phyloP scores from a whole-genome alignment of 2,329 filamentous ascomycete genomes.

The Calonectria pseudoturangicola region DNA sequence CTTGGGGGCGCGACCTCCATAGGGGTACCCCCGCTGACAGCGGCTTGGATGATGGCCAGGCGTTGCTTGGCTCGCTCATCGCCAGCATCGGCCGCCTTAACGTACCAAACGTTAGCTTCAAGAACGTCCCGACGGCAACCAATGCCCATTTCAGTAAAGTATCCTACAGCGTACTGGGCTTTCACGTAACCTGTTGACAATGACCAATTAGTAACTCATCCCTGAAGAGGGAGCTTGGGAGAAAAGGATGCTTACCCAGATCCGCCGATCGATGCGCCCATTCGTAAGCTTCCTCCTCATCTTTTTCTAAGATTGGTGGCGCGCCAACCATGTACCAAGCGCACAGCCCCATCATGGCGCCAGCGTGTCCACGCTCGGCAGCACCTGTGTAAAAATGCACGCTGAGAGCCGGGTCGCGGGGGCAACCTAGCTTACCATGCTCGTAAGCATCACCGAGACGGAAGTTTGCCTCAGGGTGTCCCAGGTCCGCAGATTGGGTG shows the following conservation, averaged over 20 bases:
- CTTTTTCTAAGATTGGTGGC: constrained; percentile 92
- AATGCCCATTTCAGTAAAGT: constrained; percentile 99
- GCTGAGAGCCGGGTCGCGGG: constrained; percentile 91
- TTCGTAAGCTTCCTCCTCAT: constrained; percentile 96
- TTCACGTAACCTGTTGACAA: constrained; percentile 74
- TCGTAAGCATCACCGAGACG: constrained; percentile 98
- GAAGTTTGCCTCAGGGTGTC: constrained; percentile 89
- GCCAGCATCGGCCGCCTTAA: constrained; percentile 93
- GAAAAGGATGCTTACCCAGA: constrained; percentile 76
- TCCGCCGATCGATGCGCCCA: constrained; percentile 94
- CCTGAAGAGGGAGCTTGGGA: too few species aligned
- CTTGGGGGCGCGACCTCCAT: constrained; percentile 75
- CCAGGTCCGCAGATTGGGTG: constrained; percentile 94
- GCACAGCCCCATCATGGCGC: constrained; percentile 98
- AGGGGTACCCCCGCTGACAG: constrained; percentile 77
- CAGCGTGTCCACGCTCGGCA: constrained; percentile 87
- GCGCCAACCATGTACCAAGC: constrained; percentile 99
- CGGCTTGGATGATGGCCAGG: constrained; percentile 89
- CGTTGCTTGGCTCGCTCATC: constrained; percentile 93
- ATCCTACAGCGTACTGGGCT: constrained; percentile 96
- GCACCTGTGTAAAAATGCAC: constrained; percentile 98
- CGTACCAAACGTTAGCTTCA: constrained; percentile 98
- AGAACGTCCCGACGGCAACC: constrained; percentile 95
- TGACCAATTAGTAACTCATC: constrained; percentile 39
- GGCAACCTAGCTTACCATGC: constrained; percentile 90